Percentiles rank a stretch among this genome's conserved stretches.
These are phyloP conservation scores for Phaseolus coccineus DNA, from an alignment of 331 rosid species.

Conservation along the genomic window DNA sequence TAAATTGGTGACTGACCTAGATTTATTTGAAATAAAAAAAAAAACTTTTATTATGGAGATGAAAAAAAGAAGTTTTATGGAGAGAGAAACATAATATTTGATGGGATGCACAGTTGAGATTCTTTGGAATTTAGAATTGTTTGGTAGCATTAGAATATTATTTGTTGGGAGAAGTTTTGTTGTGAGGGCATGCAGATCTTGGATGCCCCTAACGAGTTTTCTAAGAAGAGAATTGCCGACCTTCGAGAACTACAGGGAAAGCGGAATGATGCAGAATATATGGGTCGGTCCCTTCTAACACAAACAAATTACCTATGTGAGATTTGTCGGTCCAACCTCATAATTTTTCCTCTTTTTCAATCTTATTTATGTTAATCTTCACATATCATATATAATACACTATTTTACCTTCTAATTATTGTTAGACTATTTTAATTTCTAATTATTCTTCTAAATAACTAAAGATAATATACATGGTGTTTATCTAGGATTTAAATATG, in stretches of 20 bases:
- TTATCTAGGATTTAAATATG: too few relatives aligned
- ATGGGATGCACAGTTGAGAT: slow-evolving; percentile 35
- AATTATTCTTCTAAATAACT: too few relatives aligned
- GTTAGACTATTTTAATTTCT: neutral
- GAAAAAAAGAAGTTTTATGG: too few relatives aligned
- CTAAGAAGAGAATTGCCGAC: slow-evolving; percentile 39
- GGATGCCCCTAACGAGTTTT: slow-evolving; percentile 31
- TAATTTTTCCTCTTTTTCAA: neutral
- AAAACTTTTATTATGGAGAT: too few relatives aligned
- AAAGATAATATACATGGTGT: too few relatives aligned
- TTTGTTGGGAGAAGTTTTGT: slow-evolving; percentile 12
- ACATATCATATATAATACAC: neutral
- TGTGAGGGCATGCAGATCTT: slow-evolving; percentile 29
- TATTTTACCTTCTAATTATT: neutral
- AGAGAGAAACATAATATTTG: neutral
- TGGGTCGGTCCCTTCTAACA: slow-evolving; percentile 45
- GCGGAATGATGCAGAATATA: slow-evolving; percentile 38
- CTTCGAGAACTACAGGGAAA: slow-evolving; percentile 43
- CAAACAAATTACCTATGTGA: slow-evolving; percentile 15
- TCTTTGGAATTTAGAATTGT: slow-evolving; percentile 9
- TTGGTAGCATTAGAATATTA: slow-evolving; percentile 29
- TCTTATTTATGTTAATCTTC: slow-evolving; percentile 16
- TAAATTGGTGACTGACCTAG: too few relatives aligned
- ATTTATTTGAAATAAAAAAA: too few relatives aligned
- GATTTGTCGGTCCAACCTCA: slow-evolving; percentile 48